Percentiles rank a stretch among this genome's conserved stretches.
These are phyloP conservation scores for Myxozyma monticola DNA, from an alignment of 805 yeast genomes.

Conservation along the genomic window DNA sequence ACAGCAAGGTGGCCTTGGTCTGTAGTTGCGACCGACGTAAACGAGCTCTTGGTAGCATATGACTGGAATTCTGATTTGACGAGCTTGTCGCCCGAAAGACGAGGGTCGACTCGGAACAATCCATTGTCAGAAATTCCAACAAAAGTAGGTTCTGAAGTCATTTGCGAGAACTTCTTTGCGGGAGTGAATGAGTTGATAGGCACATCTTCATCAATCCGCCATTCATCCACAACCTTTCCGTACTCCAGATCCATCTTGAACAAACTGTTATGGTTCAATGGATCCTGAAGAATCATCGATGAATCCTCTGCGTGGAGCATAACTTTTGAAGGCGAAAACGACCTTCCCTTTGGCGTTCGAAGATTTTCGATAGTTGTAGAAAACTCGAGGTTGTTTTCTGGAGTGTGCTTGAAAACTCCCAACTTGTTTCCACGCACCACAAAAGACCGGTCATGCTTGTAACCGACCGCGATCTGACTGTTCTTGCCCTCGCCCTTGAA, in stretches of 20 bases:
- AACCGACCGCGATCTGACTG: constrained; percentile 69
- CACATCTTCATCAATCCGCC: constrained; percentile 56
- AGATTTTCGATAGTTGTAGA: constrained; percentile 67
- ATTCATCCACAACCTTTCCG: constrained; percentile 84
- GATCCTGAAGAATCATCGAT: constrained; percentile 63
- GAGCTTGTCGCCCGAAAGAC: constrained; percentile 58
- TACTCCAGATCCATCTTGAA: constrained; percentile 76
- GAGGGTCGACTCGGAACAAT: constrained; percentile 77
- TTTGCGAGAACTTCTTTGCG: constrained; percentile 68
- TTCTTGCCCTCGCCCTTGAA: constrained; percentile 48
- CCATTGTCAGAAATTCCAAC: constrained; percentile 67
- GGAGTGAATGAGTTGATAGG: constrained; percentile 64
- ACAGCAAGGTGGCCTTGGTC: constrained; percentile 73
- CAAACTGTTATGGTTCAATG: constrained; percentile 46
- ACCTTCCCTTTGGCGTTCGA: constrained; percentile 51
- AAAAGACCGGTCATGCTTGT: constrained; percentile 67
- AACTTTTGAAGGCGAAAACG: constrained; percentile 58
- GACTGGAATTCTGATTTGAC: constrained; percentile 56
- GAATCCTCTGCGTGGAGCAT: constrained; percentile 79
- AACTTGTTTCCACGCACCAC: constrained; percentile 76
- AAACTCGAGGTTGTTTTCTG: constrained; percentile 52
- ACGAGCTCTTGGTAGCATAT: constrained; percentile 56
- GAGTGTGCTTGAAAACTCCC: constrained; percentile 72
- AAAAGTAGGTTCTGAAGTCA: constrained; percentile 71
- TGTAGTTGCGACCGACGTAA: constrained; percentile 67